A percentile compares a stretch with the other conserved stretches of the same genome.
phyloP scores from a whole-genome alignment of 768 basidiomycete species.

The Rossbeevera mucosa region DNA sequence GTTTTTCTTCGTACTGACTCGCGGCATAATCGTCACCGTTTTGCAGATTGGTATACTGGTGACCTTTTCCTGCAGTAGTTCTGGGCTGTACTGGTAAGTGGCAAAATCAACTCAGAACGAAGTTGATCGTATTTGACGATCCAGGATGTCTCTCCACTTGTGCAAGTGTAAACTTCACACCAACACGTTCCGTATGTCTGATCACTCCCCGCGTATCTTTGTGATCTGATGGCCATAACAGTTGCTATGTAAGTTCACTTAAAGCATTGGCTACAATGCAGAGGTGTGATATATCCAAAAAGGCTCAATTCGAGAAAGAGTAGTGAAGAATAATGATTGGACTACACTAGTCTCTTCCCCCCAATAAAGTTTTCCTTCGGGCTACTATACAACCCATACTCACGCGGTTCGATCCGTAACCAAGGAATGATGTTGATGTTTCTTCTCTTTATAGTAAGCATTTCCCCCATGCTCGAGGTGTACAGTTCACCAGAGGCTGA shows the following conservation, averaged over 20 bases:
- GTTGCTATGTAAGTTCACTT: conserved; percentile 9
- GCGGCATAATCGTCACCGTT: conserved; percentile 14
- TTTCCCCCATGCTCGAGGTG: too few species aligned
- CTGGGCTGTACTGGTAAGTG: conserved; percentile 9
- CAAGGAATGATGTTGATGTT: too few species aligned
- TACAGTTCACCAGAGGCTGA: too few species aligned
- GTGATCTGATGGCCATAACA: background rate
- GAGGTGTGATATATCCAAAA: background rate
- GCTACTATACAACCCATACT: too few species aligned
- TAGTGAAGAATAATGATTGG: background rate
- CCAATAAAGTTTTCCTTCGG: too few species aligned
- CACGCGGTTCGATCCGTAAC: too few species aligned
- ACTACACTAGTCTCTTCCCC: too few species aligned
- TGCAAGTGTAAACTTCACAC: conserved; percentile 8
- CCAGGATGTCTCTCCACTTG: conserved; percentile 6
- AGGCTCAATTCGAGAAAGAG: background rate
- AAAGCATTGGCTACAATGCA: background rate
- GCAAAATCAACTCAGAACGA: too few species aligned
- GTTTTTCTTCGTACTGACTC: conserved; percentile 11
- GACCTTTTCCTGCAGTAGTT: background rate
- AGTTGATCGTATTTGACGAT: background rate
- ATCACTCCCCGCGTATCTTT: background rate
- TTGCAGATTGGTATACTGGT: conserved; percentile 7
- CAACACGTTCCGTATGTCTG: conserved; percentile 1
- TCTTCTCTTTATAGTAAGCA: too few species aligned